These are phyloP conservation scores for Westerdykella ornata DNA, from an alignment of 2,329 filamentous ascomycete genomes.

Conservation along the genomic window DNA sequence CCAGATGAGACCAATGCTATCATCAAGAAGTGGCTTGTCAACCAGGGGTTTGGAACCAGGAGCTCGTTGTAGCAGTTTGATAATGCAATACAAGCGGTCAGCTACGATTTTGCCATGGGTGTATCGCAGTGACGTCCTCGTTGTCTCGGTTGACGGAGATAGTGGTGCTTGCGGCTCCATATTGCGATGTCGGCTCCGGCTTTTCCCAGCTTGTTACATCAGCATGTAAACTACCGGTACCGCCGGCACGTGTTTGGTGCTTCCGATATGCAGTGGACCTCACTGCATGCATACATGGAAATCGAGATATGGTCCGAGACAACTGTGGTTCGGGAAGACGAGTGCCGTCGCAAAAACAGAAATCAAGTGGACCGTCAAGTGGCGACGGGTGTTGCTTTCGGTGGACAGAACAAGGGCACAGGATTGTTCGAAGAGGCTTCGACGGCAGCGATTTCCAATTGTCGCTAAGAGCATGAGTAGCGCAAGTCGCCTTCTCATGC, in stretches of 20 bases:
- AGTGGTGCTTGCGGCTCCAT: too few species aligned
- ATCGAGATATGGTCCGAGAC: too few species aligned
- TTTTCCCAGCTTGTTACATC: too few species aligned
- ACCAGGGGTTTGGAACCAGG: slow-evolving; percentile 44
- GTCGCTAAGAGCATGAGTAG: slow-evolving; percentile 9
- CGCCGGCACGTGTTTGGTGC: neutral
- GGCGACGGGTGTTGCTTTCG: neutral
- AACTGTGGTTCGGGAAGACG: slow-evolving; percentile 4
- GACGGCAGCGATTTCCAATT: slow-evolving; percentile 7
- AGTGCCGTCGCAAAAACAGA: slow-evolving; percentile 2
- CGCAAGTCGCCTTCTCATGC: slow-evolving; percentile 3
- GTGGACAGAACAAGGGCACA: too few species aligned
- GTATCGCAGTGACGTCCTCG: too few species aligned
- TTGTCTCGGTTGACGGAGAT: too few species aligned
- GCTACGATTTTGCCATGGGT: too few species aligned
- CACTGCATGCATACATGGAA: too few species aligned
- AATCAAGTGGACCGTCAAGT: slow-evolving; percentile 1
- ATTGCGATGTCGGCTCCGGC: too few species aligned
- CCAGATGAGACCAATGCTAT: slow-evolving; percentile 62
- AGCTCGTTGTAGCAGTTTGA: slow-evolving; percentile 39
- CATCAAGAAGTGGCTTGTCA: slow-evolving; percentile 61
- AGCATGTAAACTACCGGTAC: too few species aligned
- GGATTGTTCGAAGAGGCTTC: slow-evolving; percentile 2
- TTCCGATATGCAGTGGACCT: neutral
- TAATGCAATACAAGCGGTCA: too few species aligned